Evolutionary conservation across 2,329 filamentous ascomycete species (phyloP), one percentile per base, ranked within the genome.

Genomic region (Scopulariopsis brevicaulis): DNA sequence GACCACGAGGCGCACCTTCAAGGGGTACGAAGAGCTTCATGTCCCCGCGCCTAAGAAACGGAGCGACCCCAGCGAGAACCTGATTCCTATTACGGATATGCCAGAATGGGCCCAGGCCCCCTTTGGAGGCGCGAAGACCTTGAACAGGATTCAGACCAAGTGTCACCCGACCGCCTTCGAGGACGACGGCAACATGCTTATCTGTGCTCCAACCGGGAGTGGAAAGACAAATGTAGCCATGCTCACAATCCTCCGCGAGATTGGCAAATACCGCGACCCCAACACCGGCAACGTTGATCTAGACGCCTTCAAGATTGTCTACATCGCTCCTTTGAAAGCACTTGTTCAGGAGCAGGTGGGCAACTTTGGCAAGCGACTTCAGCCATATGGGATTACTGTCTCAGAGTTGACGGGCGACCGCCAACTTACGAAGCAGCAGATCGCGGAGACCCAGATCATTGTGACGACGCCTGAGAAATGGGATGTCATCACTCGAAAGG

Each of bases 201-300:
- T 99, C 67, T 99, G 94, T 70, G 95, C 94, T 7, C 94, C 94
- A 1, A 99, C 94, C 55, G 94, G 94, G 64, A 96, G 91, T 69
- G 94, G 94, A 68, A 99, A 99, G 76, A 99, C 94, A 1, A 99
- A 99, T 67, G 94, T 99, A 56, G 93, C 93, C 50, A 97, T 99
- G 93, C 78, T 99, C 62, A 87, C 93, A 1, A 97, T 99, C 67
- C 80, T 99, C 46, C 89, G 93, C 62, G 95, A 99, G 70, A 91
- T 99, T 67, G 94, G 94, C 61, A 99, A 97, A 76, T 87, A 99
- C 68, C 84, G 93, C 59, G 87, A 99, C 66, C 83, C 89, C 0
- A 78, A 87, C 62, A 96, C 90, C 1, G 94, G 94, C n/a, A 88
- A 95, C 60, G 94, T 99, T 62, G 90, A 96, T 70, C 77, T 99